Conservation (phyloP, 164 flowering plant genomes). For the Euptelea pleiosperma region DNA sequence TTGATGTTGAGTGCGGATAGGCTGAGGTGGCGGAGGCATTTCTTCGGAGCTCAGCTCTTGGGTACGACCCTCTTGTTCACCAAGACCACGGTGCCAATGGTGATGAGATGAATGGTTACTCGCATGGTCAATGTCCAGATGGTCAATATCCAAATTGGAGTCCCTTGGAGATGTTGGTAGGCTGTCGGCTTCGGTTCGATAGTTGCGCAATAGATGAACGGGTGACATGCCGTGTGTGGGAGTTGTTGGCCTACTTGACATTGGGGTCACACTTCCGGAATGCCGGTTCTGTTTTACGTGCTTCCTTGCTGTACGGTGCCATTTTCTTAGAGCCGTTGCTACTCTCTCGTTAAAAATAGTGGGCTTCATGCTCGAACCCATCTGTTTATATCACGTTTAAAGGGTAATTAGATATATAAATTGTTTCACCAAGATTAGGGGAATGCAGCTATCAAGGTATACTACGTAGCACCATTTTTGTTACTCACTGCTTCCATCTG, state of each 20-base stretch:
- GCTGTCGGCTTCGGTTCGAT: conserved; percentile 34
- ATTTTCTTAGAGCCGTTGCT: conserved; percentile 42
- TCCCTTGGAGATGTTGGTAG: conserved; percentile 31
- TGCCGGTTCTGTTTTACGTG: conserved; percentile 36
- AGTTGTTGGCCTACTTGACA: conserved; percentile 43
- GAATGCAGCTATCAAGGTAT: too few species aligned
- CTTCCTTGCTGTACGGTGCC: conserved; percentile 62
- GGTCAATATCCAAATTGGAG: conserved; percentile 20
- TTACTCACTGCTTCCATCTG: too few species aligned
- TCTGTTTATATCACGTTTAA: conserved; percentile 39
- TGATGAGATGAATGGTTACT: background rate
- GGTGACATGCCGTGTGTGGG: conserved; percentile 49
- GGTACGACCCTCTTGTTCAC: background rate
- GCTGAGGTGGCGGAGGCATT: too few species aligned
- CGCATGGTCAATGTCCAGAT: background rate
- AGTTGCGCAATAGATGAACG: conserved; percentile 39
- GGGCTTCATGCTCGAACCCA: conserved; percentile 73
- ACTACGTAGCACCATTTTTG: too few species aligned
- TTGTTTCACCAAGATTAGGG: too few species aligned
- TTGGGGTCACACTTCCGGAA: conserved; percentile 28
- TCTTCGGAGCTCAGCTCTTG: too few species aligned
- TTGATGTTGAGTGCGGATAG: background rate
- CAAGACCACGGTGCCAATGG: background rate
- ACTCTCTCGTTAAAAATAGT: conserved; percentile 64
- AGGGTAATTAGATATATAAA: too few species aligned